Evolutionary conservation across 164 flowering plant species (phyloP).

Genomic region (Vitis amurensis): DNA sequence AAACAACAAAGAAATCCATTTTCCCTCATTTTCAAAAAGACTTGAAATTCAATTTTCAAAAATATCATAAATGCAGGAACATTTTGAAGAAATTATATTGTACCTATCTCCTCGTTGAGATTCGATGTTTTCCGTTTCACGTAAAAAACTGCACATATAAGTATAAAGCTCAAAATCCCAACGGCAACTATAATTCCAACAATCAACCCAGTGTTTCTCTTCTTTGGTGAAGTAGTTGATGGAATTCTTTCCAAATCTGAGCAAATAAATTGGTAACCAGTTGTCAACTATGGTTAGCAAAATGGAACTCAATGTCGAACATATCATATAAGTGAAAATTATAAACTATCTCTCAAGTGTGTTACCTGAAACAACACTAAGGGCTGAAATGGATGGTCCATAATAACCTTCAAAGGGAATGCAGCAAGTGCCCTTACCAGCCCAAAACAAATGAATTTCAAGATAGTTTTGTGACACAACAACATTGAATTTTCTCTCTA

Average conservation of each 20-base stretch:
- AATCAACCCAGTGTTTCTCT: conserved; percentile 10
- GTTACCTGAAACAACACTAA: neutral
- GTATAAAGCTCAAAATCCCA: neutral
- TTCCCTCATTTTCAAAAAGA: too few species aligned
- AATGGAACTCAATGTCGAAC: neutral
- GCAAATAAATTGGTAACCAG: neutral
- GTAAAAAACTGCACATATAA: conserved; percentile 6
- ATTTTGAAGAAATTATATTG: too few species aligned
- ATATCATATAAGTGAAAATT: neutral
- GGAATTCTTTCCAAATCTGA: conserved; percentile 11
- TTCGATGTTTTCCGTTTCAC: neutral
- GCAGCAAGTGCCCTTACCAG: neutral
- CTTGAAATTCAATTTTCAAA: too few species aligned
- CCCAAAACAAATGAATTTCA: conserved; percentile 33
- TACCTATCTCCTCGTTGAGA: conserved; percentile 9
- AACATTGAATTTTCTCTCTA: conserved; percentile 9
- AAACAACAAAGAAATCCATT: too few species aligned
- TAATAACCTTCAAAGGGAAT: too few species aligned
- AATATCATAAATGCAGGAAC: too few species aligned
- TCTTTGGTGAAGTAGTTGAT: neutral
- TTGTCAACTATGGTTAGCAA: neutral
- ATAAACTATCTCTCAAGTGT: neutral
- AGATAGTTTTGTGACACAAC: conserved; percentile 27
- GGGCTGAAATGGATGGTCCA: too few species aligned
- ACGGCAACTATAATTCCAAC: conserved; percentile 6